Evolutionary conservation across 1,139 yeast genomes (phyloP), one percentile per base, ranked within the genome.

Genomic region (Schwanniomyces etchellsii): DNA sequence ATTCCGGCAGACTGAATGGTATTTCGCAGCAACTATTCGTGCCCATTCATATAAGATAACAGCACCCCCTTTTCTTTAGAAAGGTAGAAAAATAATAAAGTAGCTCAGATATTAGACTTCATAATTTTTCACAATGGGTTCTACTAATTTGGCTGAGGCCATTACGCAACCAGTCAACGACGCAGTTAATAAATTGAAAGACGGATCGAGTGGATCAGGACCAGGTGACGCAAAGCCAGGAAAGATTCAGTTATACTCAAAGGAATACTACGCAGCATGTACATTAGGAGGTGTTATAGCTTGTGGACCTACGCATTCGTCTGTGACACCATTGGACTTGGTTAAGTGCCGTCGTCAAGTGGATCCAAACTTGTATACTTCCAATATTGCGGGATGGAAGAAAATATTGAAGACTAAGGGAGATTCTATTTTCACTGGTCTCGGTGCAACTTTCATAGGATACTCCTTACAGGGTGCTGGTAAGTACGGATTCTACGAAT

Each of bases 391-490:
- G 48, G 96, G 91, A 17, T 83, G 88, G 77, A 70, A 66, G 43
- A 66, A 78, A 18, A 88, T 89, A 50, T 55, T 84, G 44, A 74
- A 72, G 45, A 70, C 79, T 17, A 81, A 77, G 53, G 96, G 97
- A 23, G 77, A 75, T 36, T 88, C 85, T 31, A 65, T 88, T 36
- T 81, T 77, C 59, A 81, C 94, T 13, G 96, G 96, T 47, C 53
- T 85, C 44, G 93, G 95, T 28, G 96, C 96, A 28, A 89, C 96
- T 4, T 75, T 83, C 42, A 70, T 88, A 39, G 96, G 96, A 26
- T 89, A 89, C 62, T 80, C 95, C 10, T 64, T 86, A 48, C 97
- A 89, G 63, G 96, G 97, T 48, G 95, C 95, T 36, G 95, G 95
- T 48, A 89, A 89, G 62, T 89, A 88, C 60, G 96, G 97, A 27